A percentile compares a stretch with the other conserved stretches of the same genome.
Conservation (phyloP, 345 rosid species). For the Populus davidiana region DNA sequence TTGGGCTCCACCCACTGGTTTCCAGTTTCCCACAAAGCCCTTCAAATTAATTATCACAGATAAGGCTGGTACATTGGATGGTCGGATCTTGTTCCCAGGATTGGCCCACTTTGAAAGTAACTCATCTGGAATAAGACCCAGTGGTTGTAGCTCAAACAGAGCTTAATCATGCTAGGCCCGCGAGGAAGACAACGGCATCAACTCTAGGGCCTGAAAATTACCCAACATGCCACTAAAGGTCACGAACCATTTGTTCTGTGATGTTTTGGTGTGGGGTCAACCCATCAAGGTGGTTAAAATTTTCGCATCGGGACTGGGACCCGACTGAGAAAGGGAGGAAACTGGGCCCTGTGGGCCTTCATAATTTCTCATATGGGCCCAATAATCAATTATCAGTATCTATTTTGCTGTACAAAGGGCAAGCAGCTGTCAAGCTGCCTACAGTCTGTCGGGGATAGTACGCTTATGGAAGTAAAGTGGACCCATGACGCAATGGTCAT, state of each 20-base stretch:
- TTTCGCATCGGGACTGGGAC: not conserved
- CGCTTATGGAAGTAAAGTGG: conserved; percentile 20
- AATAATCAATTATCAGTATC: not conserved
- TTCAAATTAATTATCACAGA: not conserved
- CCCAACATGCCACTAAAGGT: conserved; percentile 13
- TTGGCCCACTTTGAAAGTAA: conserved; percentile 1
- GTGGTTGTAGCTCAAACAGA: not conserved
- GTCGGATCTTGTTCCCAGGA: conserved; percentile 4
- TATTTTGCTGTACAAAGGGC: conserved; percentile 14
- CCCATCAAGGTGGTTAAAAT: conserved; percentile 20
- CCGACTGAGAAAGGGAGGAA: not conserved
- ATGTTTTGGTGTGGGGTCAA: conserved; percentile 18
- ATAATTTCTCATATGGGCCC: conserved; percentile 16
- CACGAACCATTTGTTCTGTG: not conserved
- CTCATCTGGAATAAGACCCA: not conserved
- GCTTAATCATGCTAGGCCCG: conserved; percentile 12
- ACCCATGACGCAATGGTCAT: not conserved
- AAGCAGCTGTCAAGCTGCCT: conserved; percentile 23
- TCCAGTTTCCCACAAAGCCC: not conserved
- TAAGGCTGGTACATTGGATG: conserved; percentile 1
- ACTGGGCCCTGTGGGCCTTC: conserved; percentile 1
- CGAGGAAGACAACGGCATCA: conserved; percentile 12
- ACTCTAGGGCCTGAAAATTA: conserved; percentile 28
- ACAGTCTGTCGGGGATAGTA: conserved; percentile 22
- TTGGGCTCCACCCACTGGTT: not conserved